Base-by-base conservation (phyloP, 2,329 filamentous ascomycete genomes). In the Triangularia verruculosa region DNA sequence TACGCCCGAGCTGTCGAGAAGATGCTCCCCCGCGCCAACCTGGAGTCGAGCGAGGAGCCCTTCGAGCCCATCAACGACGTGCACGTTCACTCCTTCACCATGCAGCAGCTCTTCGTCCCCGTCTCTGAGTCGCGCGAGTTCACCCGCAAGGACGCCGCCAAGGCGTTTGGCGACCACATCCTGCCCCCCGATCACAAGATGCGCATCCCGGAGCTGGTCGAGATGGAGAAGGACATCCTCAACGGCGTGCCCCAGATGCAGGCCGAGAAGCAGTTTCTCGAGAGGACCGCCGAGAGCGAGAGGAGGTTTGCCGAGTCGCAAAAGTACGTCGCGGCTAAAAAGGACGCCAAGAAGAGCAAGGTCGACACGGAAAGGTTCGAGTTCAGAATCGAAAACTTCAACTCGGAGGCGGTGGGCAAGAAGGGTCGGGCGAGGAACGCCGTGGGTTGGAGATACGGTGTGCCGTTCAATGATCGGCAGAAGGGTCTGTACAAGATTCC, bases 21-120 rank as follows among this genome's bases (percentile, higher is more conserved):
- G 32, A 96, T 97, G 93, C 80, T 98, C 4, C 93, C 92, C 2
- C 83, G 83, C 61, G 91, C 86, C n/a, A 78, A 72, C 76, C 82
- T 65, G 80, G 81, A 61, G 72, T 80, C 69, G 72, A 82, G 70
- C 78, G 85, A 78, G 76, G 74, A 75, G 4, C 76, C 79, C 0
- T 84, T 86, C 70, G 85, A 89, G 75, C 79, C 84, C 22, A 84
- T 89, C 74, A 89, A 88, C 73, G 86, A 89, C 73, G 77, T 89
- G 20, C 82, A 86, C 69, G 80, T 86, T n/a, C 86, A 89, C 75
- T 79, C 80, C 57, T 77, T 81, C 70, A 87, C 86, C 7, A 81
- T 82, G 76, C 83, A 86, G 74, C 86, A 89, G 75, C 77, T 89
- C n/a, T 89, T 88, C 71, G 78, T 85, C 68, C 86, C 86, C 5